Conservation (phyloP, 202 grass and related monocot species). For the Zizania palustris region DNA sequence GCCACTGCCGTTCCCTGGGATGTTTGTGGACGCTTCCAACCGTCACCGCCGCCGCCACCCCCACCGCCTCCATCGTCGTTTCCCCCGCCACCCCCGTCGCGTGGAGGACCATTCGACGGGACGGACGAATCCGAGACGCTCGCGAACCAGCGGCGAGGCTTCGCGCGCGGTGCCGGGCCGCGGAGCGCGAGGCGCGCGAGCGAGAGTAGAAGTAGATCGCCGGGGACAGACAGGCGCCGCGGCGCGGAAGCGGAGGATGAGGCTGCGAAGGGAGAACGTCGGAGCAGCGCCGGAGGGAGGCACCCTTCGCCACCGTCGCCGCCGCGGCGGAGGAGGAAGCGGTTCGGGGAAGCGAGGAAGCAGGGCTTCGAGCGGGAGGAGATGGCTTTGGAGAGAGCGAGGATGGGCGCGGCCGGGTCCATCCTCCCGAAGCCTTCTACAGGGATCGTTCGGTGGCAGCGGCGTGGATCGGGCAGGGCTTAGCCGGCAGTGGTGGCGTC, state of each 20-base stretch:
- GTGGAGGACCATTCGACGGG: constrained; percentile 46
- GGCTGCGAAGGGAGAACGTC: constrained; percentile 15
- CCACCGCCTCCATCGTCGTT: constrained; percentile 40
- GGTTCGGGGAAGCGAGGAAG: constrained; percentile 11
- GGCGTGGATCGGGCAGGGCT: background rate
- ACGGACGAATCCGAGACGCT: constrained; percentile 64
- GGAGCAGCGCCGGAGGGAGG: constrained; percentile 28
- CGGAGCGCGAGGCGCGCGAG: constrained; percentile 54
- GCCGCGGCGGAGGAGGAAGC: constrained; percentile 44
- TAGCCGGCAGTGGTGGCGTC: background rate
- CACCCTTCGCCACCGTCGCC: background rate
- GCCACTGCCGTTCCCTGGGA: constrained; percentile 35
- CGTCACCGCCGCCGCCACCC: constrained; percentile 44
- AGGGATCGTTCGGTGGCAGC: constrained; percentile 3
- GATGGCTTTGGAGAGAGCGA: constrained; percentile 72
- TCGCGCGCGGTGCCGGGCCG: constrained; percentile 24
- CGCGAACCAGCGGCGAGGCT: constrained; percentile 61
- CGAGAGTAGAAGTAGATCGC: constrained; percentile 62
- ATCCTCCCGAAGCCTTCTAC: constrained; percentile 44
- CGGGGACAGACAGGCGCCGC: constrained; percentile 44
- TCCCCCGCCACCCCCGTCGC: constrained; percentile 50
- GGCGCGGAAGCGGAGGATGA: constrained; percentile 24
- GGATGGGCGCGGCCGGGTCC: constrained; percentile 68
- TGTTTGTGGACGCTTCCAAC: constrained; percentile 38
- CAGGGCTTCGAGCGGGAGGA: constrained; percentile 49